A percentile compares a stretch with the other conserved stretches of the same genome.
phyloP scores from a whole-genome alignment of 805 yeast species.

The Peterozyma toletana region DNA sequence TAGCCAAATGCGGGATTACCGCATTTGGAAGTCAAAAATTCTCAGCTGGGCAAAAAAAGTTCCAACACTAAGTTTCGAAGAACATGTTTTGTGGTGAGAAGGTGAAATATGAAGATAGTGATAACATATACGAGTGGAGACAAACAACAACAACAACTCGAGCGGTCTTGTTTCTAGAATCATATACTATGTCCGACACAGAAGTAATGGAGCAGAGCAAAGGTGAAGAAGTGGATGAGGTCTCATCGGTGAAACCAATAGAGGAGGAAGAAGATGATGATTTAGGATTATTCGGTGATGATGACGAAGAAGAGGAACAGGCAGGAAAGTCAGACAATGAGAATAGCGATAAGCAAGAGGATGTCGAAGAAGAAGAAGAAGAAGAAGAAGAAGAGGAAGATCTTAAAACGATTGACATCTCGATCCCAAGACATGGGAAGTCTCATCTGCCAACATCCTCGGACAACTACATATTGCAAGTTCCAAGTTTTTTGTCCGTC shows the following conservation, averaged over 20 bases:
- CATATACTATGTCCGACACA: too few relatives aligned
- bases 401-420: conserved; percentile 30
- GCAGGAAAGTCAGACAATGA: conserved; percentile 14
- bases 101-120: too few relatives aligned
- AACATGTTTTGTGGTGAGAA: too few relatives aligned
- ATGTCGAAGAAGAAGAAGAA: conserved; percentile 26
- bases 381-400: conserved; percentile 23
- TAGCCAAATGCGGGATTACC: too few relatives aligned
- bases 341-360: conserved; percentile 25
- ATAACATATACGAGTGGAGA: too few relatives aligned
- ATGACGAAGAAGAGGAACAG: conserved; percentile 19
- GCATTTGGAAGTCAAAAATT: too few relatives aligned
- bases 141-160: too few relatives aligned
- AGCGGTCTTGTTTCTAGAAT: too few relatives aligned
- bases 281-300: conserved; percentile 18
- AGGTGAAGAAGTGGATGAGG: too few relatives aligned
- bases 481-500: conserved; percentile 78
- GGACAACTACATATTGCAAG: conserved; percentile 38
- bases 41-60: too few relatives aligned
- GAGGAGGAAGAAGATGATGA: conserved; percentile 31
- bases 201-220: too few relatives aligned
- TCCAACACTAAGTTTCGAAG: too few relatives aligned
- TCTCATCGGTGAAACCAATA: not conserved
- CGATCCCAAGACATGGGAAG: conserved; percentile 44
- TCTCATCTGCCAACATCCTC: conserved; percentile 29